A percentile compares a stretch with the other conserved stretches of the same genome.
Conservation (phyloP, 1,284 basidiomycete genomes). For the Ustilago curta region DNA sequence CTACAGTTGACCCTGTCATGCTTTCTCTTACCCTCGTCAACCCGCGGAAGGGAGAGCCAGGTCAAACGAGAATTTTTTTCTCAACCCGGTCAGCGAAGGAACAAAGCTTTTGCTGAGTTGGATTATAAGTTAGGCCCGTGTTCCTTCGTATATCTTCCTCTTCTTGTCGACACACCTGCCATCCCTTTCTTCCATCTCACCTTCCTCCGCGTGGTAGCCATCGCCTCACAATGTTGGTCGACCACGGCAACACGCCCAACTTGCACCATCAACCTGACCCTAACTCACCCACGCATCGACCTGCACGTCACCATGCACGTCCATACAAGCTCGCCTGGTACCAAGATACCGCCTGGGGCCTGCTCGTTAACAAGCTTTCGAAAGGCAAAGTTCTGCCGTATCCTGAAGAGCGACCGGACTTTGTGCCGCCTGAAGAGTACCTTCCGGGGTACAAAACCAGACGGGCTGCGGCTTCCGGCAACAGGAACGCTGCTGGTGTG, state of each 20-base stretch:
- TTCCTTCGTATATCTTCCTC: not conserved
- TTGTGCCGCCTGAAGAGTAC: slow-evolving; percentile 40
- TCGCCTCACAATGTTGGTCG: slow-evolving; percentile 7
- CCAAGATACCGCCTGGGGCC: slow-evolving; percentile 41
- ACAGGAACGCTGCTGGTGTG: not conserved
- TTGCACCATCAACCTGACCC: slow-evolving; percentile 32
- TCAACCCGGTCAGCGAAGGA: not conserved
- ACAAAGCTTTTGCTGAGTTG: not conserved
- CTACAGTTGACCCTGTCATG: not conserved
- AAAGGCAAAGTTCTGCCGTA: slow-evolving; percentile 33
- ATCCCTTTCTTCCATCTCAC: too few relatives aligned
- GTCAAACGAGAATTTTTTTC: too few relatives aligned
- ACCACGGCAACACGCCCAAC: slow-evolving; percentile 18
- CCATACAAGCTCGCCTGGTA: slow-evolving; percentile 40
- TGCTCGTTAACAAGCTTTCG: slow-evolving; percentile 29
- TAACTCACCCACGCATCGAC: slow-evolving; percentile 9
- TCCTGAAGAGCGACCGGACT: slow-evolving; percentile 43
- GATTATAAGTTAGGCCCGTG: too few relatives aligned
- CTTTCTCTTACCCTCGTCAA: too few relatives aligned
- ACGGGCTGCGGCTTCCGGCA: not conserved
- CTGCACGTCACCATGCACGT: slow-evolving; percentile 18
- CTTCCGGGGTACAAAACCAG: slow-evolving; percentile 31
- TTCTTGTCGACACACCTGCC: too few relatives aligned
- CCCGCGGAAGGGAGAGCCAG: too few relatives aligned
- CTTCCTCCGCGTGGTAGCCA: not conserved